Evolutionary conservation across 176 grass and related monocot genomes (phyloP), one percentile per base, ranked within the genome.

Genomic region (Rhynchospora tenuis): DNA sequence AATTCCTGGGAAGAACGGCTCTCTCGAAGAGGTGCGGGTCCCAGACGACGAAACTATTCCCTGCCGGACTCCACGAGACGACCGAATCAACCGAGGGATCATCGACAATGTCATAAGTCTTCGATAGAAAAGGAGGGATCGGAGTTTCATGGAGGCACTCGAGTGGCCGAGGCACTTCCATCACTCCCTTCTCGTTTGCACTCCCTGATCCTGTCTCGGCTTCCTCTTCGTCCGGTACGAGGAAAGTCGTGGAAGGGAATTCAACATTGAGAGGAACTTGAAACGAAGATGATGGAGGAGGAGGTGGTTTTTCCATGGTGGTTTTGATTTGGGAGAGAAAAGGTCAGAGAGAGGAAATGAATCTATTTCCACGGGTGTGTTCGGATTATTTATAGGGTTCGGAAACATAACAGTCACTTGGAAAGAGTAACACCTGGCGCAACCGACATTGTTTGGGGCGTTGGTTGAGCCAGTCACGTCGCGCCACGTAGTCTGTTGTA

Each of bases 21-120:
- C 88, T 84, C 19, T 91, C 88, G 89, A 99, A 95, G 63, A 83
- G 70, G 67, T 88, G 60, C 4, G 93, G 91, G 2, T 99, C 85
- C 96, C 96, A 99, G 0, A 99, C 91, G 0, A 95, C 93, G 83
- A 99, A 95, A 86, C 96, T 99, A 68, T 94, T 91, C 11, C 93
- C 96, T 3, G 89, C 65, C 0, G 86, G 55, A 17, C 84, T 86
- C 96, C 96, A 99, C 29, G 96, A 90, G 86, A 99, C 84, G 89
- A 93, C 85, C 9, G 84, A 46, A 87, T 99, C 91, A 16, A 99
- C 72, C 17, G 81, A 84, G 60, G 91, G 86, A 42, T 99, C 89
- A 23, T 79, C 85, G 44, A 99, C 93, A 26, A 99, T 88, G 59
- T 99, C 93, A 77, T 90, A 99, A 5, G 93, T 99, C 91, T 99